A percentile compares a stretch with the other conserved stretches of the same genome.
Conservation (phyloP, 2,329 filamentous ascomycete species). For the Fusarium zealandicum region DNA sequence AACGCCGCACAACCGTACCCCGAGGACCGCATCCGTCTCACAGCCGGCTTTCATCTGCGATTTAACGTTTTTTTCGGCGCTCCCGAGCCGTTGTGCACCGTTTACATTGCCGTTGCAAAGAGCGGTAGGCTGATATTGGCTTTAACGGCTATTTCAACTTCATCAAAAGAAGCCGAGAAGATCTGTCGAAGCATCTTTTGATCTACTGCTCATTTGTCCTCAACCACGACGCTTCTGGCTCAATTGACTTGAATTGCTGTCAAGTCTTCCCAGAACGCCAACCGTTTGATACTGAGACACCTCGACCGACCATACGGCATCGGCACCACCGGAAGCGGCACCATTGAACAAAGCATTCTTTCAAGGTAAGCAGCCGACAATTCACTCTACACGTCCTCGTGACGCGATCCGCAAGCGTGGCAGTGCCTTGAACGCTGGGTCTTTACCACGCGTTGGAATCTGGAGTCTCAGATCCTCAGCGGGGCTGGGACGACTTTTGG, state of each 20-base stretch:
- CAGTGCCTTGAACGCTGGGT: slow-evolving; percentile 30
- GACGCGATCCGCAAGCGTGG: slow-evolving; percentile 34
- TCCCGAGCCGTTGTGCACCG: slow-evolving; percentile 15
- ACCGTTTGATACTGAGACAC: slow-evolving; percentile 39
- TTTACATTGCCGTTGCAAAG: slow-evolving; percentile 20
- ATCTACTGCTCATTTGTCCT: slow-evolving; percentile 7
- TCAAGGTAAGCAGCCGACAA: slow-evolving; percentile 13
- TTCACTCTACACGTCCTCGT: slow-evolving; percentile 23
- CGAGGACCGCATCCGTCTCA: slow-evolving; percentile 22
- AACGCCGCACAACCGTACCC: slow-evolving; percentile 12
- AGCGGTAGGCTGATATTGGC: slow-evolving; percentile 13
- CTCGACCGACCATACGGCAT: slow-evolving; percentile 14
- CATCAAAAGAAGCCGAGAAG: slow-evolving; percentile 17
- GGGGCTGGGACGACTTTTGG: slow-evolving; percentile 34
- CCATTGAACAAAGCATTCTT: slow-evolving; percentile 37
- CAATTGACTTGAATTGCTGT: slow-evolving; percentile 19
- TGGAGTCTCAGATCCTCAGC: slow-evolving; percentile 38
- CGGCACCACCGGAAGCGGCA: slow-evolving; percentile 26
- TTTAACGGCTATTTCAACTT: slow-evolving; percentile 22
- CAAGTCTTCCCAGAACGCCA: slow-evolving; percentile 19
- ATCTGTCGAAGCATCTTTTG: slow-evolving; percentile 4
- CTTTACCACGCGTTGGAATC: slow-evolving; percentile 40
- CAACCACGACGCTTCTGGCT: slow-evolving; percentile 13
- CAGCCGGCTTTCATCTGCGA: slow-evolving; percentile 2
- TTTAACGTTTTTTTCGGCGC: slow-evolving; percentile 11